Percentiles rank a stretch among this genome's conserved stretches.
These are phyloP conservation scores for Tricholoma matsutake DNA, from an alignment of 768 basidiomycete genomes.

Conservation along the genomic window DNA sequence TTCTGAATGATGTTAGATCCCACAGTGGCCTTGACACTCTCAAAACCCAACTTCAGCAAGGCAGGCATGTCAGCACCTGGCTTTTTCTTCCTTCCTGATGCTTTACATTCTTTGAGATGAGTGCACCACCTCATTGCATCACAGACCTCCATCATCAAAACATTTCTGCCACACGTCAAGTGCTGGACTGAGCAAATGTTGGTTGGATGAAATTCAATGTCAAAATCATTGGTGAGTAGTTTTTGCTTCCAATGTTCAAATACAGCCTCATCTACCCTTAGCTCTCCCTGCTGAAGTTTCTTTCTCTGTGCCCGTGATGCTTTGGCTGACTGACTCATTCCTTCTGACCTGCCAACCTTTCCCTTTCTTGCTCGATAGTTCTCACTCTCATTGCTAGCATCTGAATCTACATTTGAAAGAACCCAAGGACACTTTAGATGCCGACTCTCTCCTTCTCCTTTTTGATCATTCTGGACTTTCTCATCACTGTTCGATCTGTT, in stretches of 20 bases:
- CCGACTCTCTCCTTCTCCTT: neutral
- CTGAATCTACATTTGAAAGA: neutral
- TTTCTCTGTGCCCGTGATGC: neutral
- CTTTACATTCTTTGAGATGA: neutral
- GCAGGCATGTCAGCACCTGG: neutral
- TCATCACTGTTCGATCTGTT: neutral
- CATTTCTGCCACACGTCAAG: neutral
- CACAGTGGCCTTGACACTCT: neutral
- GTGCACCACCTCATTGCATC: neutral
- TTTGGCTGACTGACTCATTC: neutral
- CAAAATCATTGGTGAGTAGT: too few relatives aligned
- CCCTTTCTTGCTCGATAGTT: neutral
- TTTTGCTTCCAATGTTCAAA: neutral
- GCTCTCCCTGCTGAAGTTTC: neutral
- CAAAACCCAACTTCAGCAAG: neutral
- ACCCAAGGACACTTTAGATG: neutral
- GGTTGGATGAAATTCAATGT: too few relatives aligned
- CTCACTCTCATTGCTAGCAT: neutral
- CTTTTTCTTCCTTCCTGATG: neutral
- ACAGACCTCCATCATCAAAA: neutral
- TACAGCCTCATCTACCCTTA: neutral
- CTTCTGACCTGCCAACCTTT: neutral
- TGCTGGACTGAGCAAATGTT: neutral
- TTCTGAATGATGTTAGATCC: neutral
- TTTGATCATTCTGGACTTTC: neutral